Conservation (phyloP, 1,284 basidiomycete species). For the Fomitopsis betulina region DNA sequence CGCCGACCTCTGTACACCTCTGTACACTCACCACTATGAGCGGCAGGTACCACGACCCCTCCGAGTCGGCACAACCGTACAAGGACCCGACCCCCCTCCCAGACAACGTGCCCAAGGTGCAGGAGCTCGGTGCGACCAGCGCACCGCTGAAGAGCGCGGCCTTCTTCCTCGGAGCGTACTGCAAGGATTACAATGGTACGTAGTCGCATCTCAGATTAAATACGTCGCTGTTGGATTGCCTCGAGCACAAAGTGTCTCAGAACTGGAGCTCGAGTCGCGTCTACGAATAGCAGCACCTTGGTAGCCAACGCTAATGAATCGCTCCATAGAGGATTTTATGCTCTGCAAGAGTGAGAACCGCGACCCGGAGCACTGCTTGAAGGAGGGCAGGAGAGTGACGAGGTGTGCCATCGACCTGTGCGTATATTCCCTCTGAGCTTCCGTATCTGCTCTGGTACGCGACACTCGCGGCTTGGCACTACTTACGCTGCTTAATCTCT, state of each 20-base stretch:
- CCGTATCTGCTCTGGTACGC: not conserved
- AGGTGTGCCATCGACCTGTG: conserved; percentile 93
- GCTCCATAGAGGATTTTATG: conserved; percentile 91
- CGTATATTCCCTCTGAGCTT: conserved; percentile 31
- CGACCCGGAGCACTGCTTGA: conserved; percentile 91
- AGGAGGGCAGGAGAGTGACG: conserved; percentile 95
- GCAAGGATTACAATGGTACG: conserved; percentile 95
- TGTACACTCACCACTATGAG: conserved; percentile 39
- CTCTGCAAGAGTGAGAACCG: conserved; percentile 93
- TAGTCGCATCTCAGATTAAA: conserved; percentile 9
- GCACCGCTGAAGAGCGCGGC: conserved; percentile 95
- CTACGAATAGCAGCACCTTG: not conserved
- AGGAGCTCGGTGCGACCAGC: conserved; percentile 89
- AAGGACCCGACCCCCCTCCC: conserved; percentile 75
- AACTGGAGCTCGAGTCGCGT: not conserved
- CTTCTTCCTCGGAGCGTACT: conserved; percentile 96
- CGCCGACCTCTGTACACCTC: conserved; percentile 1
- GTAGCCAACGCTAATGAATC: not conserved
- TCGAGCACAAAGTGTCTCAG: too few species aligned
- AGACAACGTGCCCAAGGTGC: conserved; percentile 73
- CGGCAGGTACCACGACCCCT: conserved; percentile 38
- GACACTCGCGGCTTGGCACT: not conserved
- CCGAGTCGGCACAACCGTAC: conserved; percentile 43
- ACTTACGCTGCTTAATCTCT: not conserved
- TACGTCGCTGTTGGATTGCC: too few species aligned